phyloP scores from a whole-genome alignment of 2,329 filamentous ascomycete genomes.

The Calonectria montana region DNA sequence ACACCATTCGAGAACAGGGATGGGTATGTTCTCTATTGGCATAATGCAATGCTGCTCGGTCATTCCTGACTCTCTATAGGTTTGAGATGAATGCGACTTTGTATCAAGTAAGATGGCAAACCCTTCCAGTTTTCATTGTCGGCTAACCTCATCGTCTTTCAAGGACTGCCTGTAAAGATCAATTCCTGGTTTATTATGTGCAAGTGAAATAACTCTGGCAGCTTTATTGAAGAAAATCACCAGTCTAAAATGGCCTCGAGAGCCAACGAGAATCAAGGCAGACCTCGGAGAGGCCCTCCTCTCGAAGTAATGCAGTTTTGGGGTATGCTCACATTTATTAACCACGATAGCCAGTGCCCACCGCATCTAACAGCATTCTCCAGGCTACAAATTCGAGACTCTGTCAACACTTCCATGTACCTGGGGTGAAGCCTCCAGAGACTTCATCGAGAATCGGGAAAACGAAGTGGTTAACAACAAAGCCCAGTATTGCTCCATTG shows the following conservation, averaged over 20 bases:
- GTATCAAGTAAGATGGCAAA: conserved; percentile 76
- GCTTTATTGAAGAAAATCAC: conserved; percentile 94
- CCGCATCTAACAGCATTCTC: neutral
- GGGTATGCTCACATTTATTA: conserved; percentile 64
- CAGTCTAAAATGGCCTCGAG: conserved; percentile 74
- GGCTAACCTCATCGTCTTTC: conserved; percentile 29
- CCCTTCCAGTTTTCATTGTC: neutral
- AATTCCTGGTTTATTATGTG: neutral
- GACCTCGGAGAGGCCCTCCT: conserved; percentile 56
- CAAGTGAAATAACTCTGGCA: conserved; percentile 49
- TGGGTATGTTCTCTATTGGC: conserved; percentile 63
- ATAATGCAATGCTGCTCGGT: conserved; percentile 30
- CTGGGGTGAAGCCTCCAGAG: conserved; percentile 79
- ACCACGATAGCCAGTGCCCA: neutral
- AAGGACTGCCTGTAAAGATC: conserved; percentile 66
- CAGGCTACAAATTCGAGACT: conserved; percentile 97
- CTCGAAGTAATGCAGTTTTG: conserved; percentile 92
- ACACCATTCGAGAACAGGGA: conserved; percentile 85
- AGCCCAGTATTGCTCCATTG: conserved; percentile 95
- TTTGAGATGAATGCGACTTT: conserved; percentile 97
- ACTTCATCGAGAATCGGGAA: conserved; percentile 82
- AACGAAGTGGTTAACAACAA: conserved; percentile 83
- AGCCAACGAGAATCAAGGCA: conserved; percentile 60
- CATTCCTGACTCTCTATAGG: conserved; percentile 55
- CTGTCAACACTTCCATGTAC: conserved; percentile 79